A percentile compares a stretch with the other conserved stretches of the same genome.
Conservation (phyloP, 805 yeast species). For the Candida coleopterorum region DNA sequence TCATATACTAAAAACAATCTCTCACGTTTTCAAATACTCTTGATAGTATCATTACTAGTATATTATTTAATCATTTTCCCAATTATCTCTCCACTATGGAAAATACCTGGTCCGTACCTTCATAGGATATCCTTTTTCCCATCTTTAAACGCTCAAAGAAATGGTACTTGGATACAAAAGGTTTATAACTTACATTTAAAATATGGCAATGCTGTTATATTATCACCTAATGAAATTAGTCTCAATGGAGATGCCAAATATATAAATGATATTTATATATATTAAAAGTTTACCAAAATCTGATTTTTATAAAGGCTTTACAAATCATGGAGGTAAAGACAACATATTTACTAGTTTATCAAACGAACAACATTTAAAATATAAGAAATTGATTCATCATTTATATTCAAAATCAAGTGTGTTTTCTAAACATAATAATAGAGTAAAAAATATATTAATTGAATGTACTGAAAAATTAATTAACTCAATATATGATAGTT, state of each 20-base stretch:
- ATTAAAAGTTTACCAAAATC: conserved; percentile 53
- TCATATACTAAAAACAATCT: neutral
- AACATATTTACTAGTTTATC: conserved; percentile 57
- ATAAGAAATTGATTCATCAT: conserved; percentile 26
- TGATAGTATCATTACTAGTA: neutral
- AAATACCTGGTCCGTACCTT: conserved; percentile 56
- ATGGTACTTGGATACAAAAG: conserved; percentile 31
- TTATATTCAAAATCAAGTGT: conserved; percentile 34
- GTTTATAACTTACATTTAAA: conserved; percentile 47
- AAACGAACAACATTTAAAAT: conserved; percentile 42
- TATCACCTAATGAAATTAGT: conserved; percentile 60
- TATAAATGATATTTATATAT: conserved; percentile 56
- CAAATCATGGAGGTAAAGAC: conserved; percentile 46
- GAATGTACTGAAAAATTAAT: conserved; percentile 25
- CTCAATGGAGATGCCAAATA: conserved; percentile 47
- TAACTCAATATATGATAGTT: conserved; percentile 19
- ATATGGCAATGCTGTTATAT: conserved; percentile 60
- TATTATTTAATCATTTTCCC: conserved; percentile 45
- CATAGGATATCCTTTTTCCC: conserved; percentile 41
- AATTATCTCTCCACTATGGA: conserved; percentile 42
- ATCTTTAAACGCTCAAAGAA: conserved; percentile 39
- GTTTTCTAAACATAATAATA: conserved; percentile 22
- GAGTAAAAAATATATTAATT: conserved; percentile 21
- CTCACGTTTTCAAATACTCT: neutral
- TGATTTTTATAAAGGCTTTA: conserved; percentile 54